Conservation (phyloP, 2,329 filamentous ascomycete species). For the Alternaria sp. region DNA sequence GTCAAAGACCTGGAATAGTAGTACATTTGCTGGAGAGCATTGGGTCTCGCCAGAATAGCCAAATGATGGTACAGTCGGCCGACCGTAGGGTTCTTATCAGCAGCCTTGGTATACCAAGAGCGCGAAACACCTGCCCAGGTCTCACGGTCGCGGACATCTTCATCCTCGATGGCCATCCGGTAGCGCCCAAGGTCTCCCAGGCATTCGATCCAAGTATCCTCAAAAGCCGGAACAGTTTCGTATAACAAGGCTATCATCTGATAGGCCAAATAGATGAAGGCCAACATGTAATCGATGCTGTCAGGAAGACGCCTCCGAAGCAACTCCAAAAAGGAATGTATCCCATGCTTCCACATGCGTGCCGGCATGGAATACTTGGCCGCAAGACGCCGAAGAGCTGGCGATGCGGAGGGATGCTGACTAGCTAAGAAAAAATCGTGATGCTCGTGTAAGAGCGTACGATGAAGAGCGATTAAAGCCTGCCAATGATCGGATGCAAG, state of each 20-base stretch:
- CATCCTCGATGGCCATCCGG: slow-evolving; percentile 89
- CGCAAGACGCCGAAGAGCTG: slow-evolving; percentile 72
- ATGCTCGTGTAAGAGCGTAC: slow-evolving; percentile 78
- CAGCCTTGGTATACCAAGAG: slow-evolving; percentile 82
- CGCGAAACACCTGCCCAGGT: slow-evolving; percentile 82
- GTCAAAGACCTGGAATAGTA: slow-evolving; percentile 76
- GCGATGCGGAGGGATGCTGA: slow-evolving; percentile 79
- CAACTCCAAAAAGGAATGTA: slow-evolving; percentile 83
- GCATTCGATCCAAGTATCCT: slow-evolving; percentile 93
- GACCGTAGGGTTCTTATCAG: slow-evolving; percentile 75
- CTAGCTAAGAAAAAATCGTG: slow-evolving; percentile 76
- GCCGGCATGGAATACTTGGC: slow-evolving; percentile 90
- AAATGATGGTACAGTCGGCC: slow-evolving; percentile 89
- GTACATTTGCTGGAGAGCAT: slow-evolving; percentile 74
- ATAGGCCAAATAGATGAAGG: slow-evolving; percentile 88
- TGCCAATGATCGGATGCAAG: slow-evolving; percentile 79
- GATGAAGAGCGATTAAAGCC: slow-evolving; percentile 80
- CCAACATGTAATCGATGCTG: slow-evolving; percentile 86
- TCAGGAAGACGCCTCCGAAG: slow-evolving; percentile 71
- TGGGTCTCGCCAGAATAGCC: slow-evolving; percentile 77
- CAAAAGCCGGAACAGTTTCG: slow-evolving; percentile 83
- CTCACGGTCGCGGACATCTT: slow-evolving; percentile 76
- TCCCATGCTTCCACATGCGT: slow-evolving; percentile 92
- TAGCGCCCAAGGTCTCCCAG: slow-evolving; percentile 86
- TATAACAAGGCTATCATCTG: slow-evolving; percentile 87